Evolutionary conservation across 768 basidiomycete genomes (phyloP), one percentile per base, ranked within the genome.

Genomic region (Lentinula boryana): DNA sequence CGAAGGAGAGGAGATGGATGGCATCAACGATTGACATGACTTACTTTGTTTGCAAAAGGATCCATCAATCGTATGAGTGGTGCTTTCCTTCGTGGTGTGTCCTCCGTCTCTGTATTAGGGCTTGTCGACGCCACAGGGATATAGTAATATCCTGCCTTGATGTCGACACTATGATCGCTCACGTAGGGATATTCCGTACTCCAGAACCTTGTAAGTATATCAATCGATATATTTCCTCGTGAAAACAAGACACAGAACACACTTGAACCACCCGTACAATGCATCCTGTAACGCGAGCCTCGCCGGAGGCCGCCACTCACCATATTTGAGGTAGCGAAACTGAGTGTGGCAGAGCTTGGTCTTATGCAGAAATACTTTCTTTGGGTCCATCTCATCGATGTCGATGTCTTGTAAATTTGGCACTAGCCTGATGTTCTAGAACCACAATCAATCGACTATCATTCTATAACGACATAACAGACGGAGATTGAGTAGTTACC

Each of bases 361-460:
- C 5, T 40, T 27, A n/a, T 31, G 23, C 4, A 21, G 5, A 27
- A 56, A 32, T 15, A 32, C 12, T 16, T 13, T 10, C 3, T 31
- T 32, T 15, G 21, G 13, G 8, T 36, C 35, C 10, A 21, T 4
- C 35, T 10, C 4, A 16, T 6, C 15, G 2, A 4, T 12, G 9
- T 31, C 61, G 80, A 32, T 67, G n/a, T 66, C 72, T 68, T 86
- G 85, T 6, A 87, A 66, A 61, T 83, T 85, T 0, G 84, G 85
- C 10, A 85, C 67, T 9, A 78, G 65, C 3, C 75, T 74, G 12
- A 70, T 67, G 15, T 63, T 69, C 86, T 87, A 60, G 44, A 16
- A 18, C 38, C 35, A 8, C 21, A 23, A 35, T 15, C 38, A 53
- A 12, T n/a, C 7, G 13, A n/a, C 36, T 5, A 4, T 2, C 8